Percentiles rank a stretch among this genome's conserved stretches.
phyloP scores from a whole-genome alignment of 352 stramenopile genomes.

The Phytophthora fragariae region DNA sequence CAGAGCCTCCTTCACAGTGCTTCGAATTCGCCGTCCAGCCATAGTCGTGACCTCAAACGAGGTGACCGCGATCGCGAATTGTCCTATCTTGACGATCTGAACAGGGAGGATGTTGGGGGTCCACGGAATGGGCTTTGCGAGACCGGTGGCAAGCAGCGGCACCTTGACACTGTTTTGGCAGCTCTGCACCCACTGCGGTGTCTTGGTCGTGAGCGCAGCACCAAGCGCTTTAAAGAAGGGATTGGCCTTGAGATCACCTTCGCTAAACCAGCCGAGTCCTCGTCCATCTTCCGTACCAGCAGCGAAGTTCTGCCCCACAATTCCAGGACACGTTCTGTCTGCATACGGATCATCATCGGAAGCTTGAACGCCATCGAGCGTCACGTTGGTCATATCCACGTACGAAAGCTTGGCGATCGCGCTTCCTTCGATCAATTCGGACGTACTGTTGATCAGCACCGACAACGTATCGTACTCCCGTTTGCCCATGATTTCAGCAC shows the following conservation, averaged over 20 bases:
- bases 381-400: constrained; percentile 58
- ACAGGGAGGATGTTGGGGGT: constrained; percentile 56
- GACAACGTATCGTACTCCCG: constrained; percentile 44
- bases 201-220: constrained; percentile 31
- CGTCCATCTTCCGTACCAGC: constrained; percentile 62
- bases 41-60: constrained; percentile 72
- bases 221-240: constrained; percentile 33
- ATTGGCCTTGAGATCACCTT: constrained; percentile 49
- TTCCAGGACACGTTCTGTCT: constrained; percentile 50
- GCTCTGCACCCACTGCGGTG: constrained; percentile 48
- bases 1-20: constrained; percentile 41
- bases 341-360: constrained; percentile 38
- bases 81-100: constrained; percentile 59
- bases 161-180: constrained; percentile 54
- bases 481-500: constrained; percentile 52
- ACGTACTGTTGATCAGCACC: constrained; percentile 31
- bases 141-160: constrained; percentile 43
- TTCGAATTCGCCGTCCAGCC: constrained; percentile 55
- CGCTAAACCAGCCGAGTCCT: constrained; percentile 37
- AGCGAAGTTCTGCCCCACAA: constrained; percentile 61
- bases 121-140: constrained; percentile 54
- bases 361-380: constrained; percentile 29
- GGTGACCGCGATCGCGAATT: constrained; percentile 56
- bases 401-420: constrained; percentile 49
- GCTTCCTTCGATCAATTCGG: constrained; percentile 37